Evolutionary conservation across 148 eudicot genomes (phyloP).

Genomic region (Drosera capensis): DNA sequence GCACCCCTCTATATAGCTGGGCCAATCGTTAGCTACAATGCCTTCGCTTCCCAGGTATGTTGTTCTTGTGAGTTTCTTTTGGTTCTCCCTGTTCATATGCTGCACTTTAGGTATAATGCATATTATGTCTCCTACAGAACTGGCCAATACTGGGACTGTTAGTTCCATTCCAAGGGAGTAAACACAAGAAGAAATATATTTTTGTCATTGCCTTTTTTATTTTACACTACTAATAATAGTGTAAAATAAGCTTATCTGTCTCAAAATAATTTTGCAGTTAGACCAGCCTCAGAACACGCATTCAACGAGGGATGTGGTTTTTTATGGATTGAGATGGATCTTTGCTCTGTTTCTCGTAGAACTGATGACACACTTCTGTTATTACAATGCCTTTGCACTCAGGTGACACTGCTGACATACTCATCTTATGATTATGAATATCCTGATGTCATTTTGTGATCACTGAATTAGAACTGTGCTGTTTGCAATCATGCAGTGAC

Average conservation of each 20-base stretch:
- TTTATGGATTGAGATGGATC: conserved; percentile 85
- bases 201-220: background rate
- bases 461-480: too few relatives aligned
- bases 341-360: conserved; percentile 55
- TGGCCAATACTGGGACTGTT: background rate
- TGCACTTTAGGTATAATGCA: too few relatives aligned
- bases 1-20: conserved; percentile 98
- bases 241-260: background rate
- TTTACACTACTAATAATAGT: background rate
- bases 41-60: conserved; percentile 86
- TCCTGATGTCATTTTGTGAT: too few relatives aligned
- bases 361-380: conserved; percentile 61
- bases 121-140: background rate
- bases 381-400: conserved; percentile 80
- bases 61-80: background rate
- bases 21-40: conserved; percentile 78
- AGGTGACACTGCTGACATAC: too few relatives aligned
- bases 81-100: conserved; percentile 2
- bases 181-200: too few relatives aligned
- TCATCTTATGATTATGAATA: too few relatives aligned
- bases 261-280: conserved; percentile 37
- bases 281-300: conserved; percentile 57
- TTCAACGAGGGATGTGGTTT: conserved; percentile 37
- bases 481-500: conserved; percentile 31
- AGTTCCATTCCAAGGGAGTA: background rate